A percentile compares a stretch with the other conserved stretches of the same genome.
These are phyloP conservation scores for Cyclostephanos invisitatus DNA, from an alignment of 108 stramenopile genomes.

Conservation along the genomic window DNA sequence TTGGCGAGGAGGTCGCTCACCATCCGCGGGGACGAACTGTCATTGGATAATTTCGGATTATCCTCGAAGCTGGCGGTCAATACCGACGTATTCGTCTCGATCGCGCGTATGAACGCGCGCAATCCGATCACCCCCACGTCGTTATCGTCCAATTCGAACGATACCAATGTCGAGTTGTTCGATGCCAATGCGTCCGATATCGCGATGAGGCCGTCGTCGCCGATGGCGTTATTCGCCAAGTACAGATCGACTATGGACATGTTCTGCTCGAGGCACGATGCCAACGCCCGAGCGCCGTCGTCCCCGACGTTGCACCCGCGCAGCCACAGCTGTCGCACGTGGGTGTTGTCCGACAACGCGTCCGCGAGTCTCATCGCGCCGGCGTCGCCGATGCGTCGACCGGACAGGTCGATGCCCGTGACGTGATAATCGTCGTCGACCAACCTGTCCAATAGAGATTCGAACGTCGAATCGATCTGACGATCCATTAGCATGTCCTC, in stretches of 20 bases:
- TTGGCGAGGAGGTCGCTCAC: neutral
- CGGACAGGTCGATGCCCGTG: slow-evolving; percentile 41
- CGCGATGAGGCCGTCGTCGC: slow-evolving; percentile 26
- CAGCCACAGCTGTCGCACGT: slow-evolving; percentile 43
- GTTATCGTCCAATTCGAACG: slow-evolving; percentile 43
- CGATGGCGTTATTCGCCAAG: slow-evolving; percentile 30
- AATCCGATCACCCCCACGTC: slow-evolving; percentile 49
- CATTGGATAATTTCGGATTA: slow-evolving; percentile 9
- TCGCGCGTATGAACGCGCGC: slow-evolving; percentile 40
- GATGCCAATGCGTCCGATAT: slow-evolving; percentile 33
- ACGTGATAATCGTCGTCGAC: slow-evolving; percentile 41
- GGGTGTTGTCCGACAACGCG: slow-evolving; percentile 39
- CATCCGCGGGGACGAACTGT: neutral
- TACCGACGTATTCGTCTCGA: slow-evolving; percentile 53
- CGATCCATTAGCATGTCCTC: slow-evolving; percentile 25
- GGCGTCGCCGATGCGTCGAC: slow-evolving; percentile 27
- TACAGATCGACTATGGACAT: slow-evolving; percentile 47
- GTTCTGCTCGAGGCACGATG: slow-evolving; percentile 46
- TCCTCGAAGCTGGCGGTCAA: slow-evolving; percentile 44
- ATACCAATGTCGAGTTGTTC: slow-evolving; percentile 43
- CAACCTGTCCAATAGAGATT: slow-evolving; percentile 34
- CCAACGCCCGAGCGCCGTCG: slow-evolving; percentile 30
- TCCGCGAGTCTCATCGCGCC: slow-evolving; percentile 17
- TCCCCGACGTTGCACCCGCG: slow-evolving; percentile 28
- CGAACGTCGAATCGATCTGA: slow-evolving; percentile 33